Evolutionary conservation across 352 stramenopile species (phyloP).

Genomic region (Phytophthora litchii): DNA sequence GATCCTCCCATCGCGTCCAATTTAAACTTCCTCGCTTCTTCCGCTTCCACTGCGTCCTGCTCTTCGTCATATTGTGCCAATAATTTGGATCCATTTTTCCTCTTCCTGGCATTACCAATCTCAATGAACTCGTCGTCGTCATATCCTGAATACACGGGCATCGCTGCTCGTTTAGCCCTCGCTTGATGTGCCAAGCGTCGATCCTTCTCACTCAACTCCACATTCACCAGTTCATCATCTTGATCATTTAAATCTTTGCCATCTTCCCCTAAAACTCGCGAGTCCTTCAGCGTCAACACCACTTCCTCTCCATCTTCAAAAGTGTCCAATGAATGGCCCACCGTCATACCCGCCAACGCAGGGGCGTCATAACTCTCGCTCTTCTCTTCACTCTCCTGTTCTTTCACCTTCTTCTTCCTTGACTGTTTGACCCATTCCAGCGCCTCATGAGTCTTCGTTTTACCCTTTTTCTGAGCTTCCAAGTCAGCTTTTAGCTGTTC

Average conservation of each 20-base stretch:
- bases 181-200: conserved; percentile 48
- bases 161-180: conserved; percentile 45
- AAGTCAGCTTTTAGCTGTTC: conserved; percentile 59
- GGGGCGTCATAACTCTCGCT: conserved; percentile 58
- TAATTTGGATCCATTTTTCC: conserved; percentile 49
- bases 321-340: conserved; percentile 85
- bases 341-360: conserved; percentile 89
- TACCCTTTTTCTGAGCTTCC: conserved; percentile 8
- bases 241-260: conserved; percentile 83
- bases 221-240: conserved; percentile 87
- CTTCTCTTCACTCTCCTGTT: conserved; percentile 25
- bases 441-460: conserved; percentile 38
- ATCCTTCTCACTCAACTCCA: conserved; percentile 81
- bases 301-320: conserved; percentile 93
- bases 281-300: conserved; percentile 95
- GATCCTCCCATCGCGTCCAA: conserved; percentile 51
- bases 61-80: conserved; percentile 92
- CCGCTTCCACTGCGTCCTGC: conserved; percentile 47
- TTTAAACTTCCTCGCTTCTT: conserved; percentile 60
- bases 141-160: conserved; percentile 93
- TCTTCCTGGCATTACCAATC: conserved; percentile 49
- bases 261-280: conserved; percentile 81
- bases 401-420: conserved; percentile 16
- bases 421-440: conserved; percentile 81
- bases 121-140: conserved; percentile 98